phyloP scores from a whole-genome alignment of 2,329 filamentous ascomycete genomes.

The Arachnomyces sp. region DNA sequence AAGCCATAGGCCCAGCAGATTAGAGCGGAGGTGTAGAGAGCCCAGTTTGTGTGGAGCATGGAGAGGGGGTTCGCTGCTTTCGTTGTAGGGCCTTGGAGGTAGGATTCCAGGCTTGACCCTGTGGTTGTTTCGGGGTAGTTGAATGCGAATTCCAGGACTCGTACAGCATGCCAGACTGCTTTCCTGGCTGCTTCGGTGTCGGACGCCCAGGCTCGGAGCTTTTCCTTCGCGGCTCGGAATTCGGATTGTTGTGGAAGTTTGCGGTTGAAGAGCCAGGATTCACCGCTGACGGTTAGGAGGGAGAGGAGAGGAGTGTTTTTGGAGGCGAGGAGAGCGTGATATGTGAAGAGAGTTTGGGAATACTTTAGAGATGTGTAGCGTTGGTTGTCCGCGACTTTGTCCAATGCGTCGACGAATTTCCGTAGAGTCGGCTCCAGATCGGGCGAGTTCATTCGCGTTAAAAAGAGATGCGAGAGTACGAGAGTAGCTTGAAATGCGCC shows the following conservation, averaged over 20 bases:
- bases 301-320: conserved; percentile 23
- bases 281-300: conserved; percentile 26
- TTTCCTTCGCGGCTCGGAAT: conserved; percentile 22
- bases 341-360: conserved; percentile 18
- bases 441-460: conserved; percentile 5
- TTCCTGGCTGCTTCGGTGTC: conserved; percentile 19
- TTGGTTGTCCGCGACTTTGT: background rate
- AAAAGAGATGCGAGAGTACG: conserved; percentile 15
- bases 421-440: conserved; percentile 11
- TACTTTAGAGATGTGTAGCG: conserved; percentile 2
- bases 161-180: conserved; percentile 26
- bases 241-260: conserved; percentile 25
- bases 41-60: conserved; percentile 28
- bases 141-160: conserved; percentile 15
- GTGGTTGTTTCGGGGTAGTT: background rate
- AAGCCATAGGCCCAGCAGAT: conserved; percentile 29
- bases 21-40: conserved; percentile 24
- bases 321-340: conserved; percentile 23
- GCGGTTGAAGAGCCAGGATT: conserved; percentile 29
- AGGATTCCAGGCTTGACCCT: background rate
- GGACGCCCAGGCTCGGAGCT: conserved; percentile 22
- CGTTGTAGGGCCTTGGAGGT: conserved; percentile 1
- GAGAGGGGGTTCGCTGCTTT: conserved; percentile 10
- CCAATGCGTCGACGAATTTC: conserved; percentile 8
- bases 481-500: conserved; percentile 19